These are phyloP conservation scores for Pichia cabralensis DNA, from an alignment of 805 yeast species.

Conservation along the genomic window DNA sequence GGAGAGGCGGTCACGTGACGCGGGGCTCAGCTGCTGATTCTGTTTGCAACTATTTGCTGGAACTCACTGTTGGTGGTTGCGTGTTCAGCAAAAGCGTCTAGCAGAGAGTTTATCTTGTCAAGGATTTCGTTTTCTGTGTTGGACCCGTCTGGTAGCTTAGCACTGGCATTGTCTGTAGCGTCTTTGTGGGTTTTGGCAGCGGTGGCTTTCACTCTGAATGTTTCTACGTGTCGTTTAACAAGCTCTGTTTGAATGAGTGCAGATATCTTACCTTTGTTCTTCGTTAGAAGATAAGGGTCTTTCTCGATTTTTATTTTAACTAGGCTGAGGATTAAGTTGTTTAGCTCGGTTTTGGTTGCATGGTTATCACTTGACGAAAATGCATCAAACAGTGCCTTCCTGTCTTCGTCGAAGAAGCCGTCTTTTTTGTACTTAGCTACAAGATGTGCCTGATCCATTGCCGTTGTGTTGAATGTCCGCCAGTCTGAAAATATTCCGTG, in stretches of 20 bases:
- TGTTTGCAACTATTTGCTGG: too few species aligned
- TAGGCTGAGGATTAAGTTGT: conserved; percentile 32
- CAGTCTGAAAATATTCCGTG: too few species aligned
- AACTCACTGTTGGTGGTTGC: too few species aligned
- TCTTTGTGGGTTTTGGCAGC: neutral
- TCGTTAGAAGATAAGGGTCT: conserved; percentile 36
- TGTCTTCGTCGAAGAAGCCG: conserved; percentile 38
- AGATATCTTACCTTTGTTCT: conserved; percentile 40
- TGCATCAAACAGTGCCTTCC: conserved; percentile 33
- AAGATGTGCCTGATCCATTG: neutral
- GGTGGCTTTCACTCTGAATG: neutral
- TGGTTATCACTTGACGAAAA: conserved; percentile 25
- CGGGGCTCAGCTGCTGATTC: too few species aligned
- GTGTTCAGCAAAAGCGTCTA: too few species aligned
- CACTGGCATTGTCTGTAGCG: neutral
- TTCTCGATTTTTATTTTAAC: conserved; percentile 36
- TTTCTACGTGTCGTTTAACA: conserved; percentile 19
- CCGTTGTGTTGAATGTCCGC: too few species aligned
- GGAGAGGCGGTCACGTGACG: neutral
- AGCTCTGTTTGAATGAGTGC: conserved; percentile 46
- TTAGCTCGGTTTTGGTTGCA: conserved; percentile 13
- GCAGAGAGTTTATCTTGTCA: too few species aligned
- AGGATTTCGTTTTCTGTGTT: too few species aligned
- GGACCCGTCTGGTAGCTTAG: too few species aligned
- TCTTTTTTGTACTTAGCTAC: conserved; percentile 35